These are phyloP conservation scores for Rhodotorula graminis DNA, from an alignment of 768 basidiomycete species.

Conservation along the genomic window DNA sequence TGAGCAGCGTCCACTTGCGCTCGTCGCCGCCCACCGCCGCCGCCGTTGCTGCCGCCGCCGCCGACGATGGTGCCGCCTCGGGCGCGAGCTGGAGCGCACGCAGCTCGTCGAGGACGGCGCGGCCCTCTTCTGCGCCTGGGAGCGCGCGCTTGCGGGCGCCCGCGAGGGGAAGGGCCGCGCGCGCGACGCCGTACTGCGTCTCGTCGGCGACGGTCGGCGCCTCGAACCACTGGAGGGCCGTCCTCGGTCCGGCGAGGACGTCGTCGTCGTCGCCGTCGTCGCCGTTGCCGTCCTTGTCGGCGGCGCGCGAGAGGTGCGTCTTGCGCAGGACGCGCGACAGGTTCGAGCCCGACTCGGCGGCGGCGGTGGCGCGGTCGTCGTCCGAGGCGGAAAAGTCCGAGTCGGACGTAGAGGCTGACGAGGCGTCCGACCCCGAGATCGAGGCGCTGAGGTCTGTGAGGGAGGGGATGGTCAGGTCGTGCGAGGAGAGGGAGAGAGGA, in stretches of 20 bases:
- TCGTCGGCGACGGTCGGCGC: constrained; percentile 7
- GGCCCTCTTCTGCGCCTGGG: constrained; percentile 38
- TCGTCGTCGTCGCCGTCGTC: constrained; percentile 45
- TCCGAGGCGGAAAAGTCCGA: constrained; percentile 52
- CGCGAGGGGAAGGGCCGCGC: constrained; percentile 60
- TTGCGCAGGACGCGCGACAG: constrained; percentile 65
- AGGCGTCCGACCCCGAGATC: constrained; percentile 72
- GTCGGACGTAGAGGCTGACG: constrained; percentile 50
- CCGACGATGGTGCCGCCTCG: constrained; percentile 3
- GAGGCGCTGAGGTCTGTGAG: constrained; percentile 71
- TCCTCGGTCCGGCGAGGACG: constrained; percentile 53
- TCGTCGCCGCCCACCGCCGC: background rate
- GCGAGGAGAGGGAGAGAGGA: background rate
- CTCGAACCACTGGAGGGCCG: constrained; percentile 85
- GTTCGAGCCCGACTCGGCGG: constrained; percentile 39
- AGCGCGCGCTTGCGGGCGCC: constrained; percentile 38
- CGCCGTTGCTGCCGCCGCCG: background rate
- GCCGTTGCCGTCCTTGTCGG: constrained; percentile 40
- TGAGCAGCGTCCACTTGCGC: constrained; percentile 85
- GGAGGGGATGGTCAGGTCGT: too few species aligned
- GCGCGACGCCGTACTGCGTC: constrained; percentile 87
- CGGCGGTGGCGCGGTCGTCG: constrained; percentile 17
- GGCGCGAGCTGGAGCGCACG: constrained; percentile 58
- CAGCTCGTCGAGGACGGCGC: constrained; percentile 59
- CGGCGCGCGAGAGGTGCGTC: constrained; percentile 53